Evolutionary conservation across 169 alveolate genomes (phyloP).

Genomic region (Plasmodium cynomolgi): DNA sequence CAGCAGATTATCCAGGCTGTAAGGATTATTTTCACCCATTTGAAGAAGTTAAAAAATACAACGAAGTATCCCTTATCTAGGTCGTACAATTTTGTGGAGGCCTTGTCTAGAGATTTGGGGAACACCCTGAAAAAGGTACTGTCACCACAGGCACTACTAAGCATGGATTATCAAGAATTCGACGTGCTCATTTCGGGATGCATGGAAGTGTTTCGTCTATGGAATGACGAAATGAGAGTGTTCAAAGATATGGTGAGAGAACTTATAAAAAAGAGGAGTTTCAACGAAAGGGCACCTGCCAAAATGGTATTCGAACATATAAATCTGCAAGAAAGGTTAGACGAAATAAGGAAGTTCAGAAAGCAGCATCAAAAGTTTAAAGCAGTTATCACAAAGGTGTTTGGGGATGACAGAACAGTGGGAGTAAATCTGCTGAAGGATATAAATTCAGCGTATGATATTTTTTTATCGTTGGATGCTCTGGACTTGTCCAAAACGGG

Average conservation of each 20-base stretch:
- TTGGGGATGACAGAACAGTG: slow-evolving; percentile 79
- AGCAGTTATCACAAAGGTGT: slow-evolving; percentile 89
- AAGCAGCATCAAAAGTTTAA: slow-evolving; percentile 94
- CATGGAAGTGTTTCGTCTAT: slow-evolving; percentile 90
- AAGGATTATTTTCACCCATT: slow-evolving; percentile 91
- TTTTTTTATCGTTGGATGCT: slow-evolving; percentile 84
- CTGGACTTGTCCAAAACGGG: slow-evolving; percentile 90
- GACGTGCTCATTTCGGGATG: slow-evolving; percentile 87
- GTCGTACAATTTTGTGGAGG: slow-evolving; percentile 93
- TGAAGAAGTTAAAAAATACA: slow-evolving; percentile 90
- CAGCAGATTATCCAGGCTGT: slow-evolving; percentile 92
- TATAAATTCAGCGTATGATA: slow-evolving; percentile 88
- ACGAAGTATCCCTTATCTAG: slow-evolving; percentile 92
- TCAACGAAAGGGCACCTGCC: slow-evolving; percentile 88
- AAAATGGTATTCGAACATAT: slow-evolving; percentile 90
- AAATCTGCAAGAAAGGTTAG: slow-evolving; percentile 89
- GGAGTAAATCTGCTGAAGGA: slow-evolving; percentile 85
- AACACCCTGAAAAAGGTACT: slow-evolving; percentile 53
- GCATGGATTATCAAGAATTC: slow-evolving; percentile 89
- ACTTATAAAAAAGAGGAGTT: slow-evolving; percentile 89
- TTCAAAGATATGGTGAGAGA: slow-evolving; percentile 91
- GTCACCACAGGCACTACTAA: slow-evolving; percentile 84
- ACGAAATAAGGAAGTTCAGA: slow-evolving; percentile 92
- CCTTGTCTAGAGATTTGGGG: slow-evolving; percentile 92
- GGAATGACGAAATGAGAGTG: slow-evolving; percentile 94